Evolutionary conservation across 1,284 basidiomycete species (phyloP).

Genomic region (Tilletia setariae): DNA sequence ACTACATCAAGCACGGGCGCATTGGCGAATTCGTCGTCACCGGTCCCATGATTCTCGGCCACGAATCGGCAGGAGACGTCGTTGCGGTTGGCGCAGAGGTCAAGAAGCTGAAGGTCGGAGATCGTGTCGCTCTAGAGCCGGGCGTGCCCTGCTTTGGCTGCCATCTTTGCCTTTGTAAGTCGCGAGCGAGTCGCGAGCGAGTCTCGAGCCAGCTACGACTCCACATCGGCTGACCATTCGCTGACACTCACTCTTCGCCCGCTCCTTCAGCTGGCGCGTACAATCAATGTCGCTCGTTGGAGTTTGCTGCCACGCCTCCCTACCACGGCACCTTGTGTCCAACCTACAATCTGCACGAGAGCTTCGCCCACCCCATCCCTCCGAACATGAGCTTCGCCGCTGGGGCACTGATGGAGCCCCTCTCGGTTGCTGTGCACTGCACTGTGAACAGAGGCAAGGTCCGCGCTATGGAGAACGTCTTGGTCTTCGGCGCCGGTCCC

Average conservation of each 20-base stretch:
- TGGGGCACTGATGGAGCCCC: constrained; percentile 76
- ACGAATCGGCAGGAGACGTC: constrained; percentile 64
- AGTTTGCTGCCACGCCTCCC: constrained; percentile 84
- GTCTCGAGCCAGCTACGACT: too few species aligned
- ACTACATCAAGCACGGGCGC: constrained; percentile 47
- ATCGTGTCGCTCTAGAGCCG: constrained; percentile 81
- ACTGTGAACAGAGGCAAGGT: constrained; percentile 74
- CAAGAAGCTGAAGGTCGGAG: constrained; percentile 71
- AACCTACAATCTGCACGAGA: constrained; percentile 57
- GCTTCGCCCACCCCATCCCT: constrained; percentile 54
- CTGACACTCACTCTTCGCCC: not conserved
- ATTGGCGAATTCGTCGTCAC: constrained; percentile 69
- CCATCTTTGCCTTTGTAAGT: constrained; percentile 30
- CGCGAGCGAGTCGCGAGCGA: too few species aligned
- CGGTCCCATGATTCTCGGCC: constrained; percentile 72
- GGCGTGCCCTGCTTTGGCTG: constrained; percentile 71
- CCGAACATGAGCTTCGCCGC: constrained; percentile 57
- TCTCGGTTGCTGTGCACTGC: constrained; percentile 85
- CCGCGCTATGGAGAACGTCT: constrained; percentile 55
- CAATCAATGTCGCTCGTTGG: constrained; percentile 71
- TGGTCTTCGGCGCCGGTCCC: constrained; percentile 80
- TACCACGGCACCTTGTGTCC: constrained; percentile 80
- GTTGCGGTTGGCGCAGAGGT: constrained; percentile 67
- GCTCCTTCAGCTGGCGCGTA: not conserved
- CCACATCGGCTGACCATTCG: too few species aligned